phyloP scores from a whole-genome alignment of 2,329 filamentous ascomycete genomes.

The Microascus cirrosus region DNA sequence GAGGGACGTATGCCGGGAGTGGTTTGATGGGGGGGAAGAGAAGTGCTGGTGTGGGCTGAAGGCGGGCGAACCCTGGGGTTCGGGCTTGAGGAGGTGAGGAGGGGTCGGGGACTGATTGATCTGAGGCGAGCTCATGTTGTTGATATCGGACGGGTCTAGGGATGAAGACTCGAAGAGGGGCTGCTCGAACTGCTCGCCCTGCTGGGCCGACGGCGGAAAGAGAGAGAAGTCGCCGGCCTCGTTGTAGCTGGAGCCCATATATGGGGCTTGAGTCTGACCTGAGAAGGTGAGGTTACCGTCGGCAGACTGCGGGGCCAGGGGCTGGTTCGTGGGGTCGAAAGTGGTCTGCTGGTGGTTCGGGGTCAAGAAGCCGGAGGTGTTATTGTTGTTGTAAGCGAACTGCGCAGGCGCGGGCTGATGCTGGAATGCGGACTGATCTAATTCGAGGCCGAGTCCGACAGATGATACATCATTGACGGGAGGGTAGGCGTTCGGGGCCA shows the following conservation, averaged over 20 bases:
- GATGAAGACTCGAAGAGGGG: constrained; percentile 43
- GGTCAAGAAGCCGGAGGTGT: constrained; percentile 12
- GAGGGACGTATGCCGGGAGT: constrained; percentile 46
- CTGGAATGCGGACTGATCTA: constrained; percentile 38
- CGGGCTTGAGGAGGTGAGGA: constrained; percentile 41
- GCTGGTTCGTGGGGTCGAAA: constrained; percentile 27
- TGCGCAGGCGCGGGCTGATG: constrained; percentile 18
- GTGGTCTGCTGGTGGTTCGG: constrained; percentile 19
- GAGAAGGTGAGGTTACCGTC: constrained; percentile 28
- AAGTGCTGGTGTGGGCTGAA: constrained; percentile 46
- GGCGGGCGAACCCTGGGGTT: constrained; percentile 39
- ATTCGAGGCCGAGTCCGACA: constrained; percentile 40
- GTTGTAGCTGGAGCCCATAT: constrained; percentile 26
- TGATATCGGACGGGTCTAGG: constrained; percentile 32
- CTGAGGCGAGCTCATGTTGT: constrained; percentile 42
- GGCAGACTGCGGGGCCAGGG: constrained; percentile 29
- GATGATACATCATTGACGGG: constrained; percentile 33
- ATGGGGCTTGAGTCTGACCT: constrained; percentile 31
- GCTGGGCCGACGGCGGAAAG: constrained; percentile 43
- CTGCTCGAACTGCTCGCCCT: constrained; percentile 46
- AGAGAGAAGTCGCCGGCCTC: constrained; percentile 45
- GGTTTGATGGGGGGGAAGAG: constrained; percentile 32
- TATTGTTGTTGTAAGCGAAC: constrained; percentile 1
- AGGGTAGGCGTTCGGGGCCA: constrained; percentile 46
- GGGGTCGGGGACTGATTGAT: constrained; percentile 45